Evolutionary conservation across 2,329 filamentous ascomycete species (phyloP), one percentile per base, ranked within the genome.

Genomic region (Alternaria postmessia): DNA sequence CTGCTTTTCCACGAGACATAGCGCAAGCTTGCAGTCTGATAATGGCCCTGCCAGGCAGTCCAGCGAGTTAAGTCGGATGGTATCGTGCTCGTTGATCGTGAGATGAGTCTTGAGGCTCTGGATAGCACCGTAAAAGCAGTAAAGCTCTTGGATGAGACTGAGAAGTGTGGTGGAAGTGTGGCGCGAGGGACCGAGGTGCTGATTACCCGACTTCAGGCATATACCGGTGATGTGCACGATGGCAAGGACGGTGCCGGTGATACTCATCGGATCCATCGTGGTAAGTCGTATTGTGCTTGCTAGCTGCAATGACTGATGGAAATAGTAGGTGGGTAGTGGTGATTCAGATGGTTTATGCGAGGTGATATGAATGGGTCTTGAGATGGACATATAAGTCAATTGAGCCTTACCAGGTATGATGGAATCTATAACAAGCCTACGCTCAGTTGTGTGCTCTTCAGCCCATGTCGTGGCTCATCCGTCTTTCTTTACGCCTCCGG

Each of bases 351-450:
- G n/a, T 8, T 18, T 18, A 8, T 8, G 4, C 18, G 18, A 20
- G 16, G 2, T 39, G n/a, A 18, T 6, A 39, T 39, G 2, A 9
- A 20, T 5, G 5, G 2, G 9, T 39, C 20, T 2, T 39, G 38
- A 9, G n/a, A 20, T 5, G 8, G 0, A 14, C 9, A 20, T 39
- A 5, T 39, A 14, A 11, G 38, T 39, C 11, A 8, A n/a, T 20
- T 8, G n/a, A 18, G 38, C n/a, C 1, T 39, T 39, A 4, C 1
- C n/a, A 39, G 4, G 1, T 6, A 4, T 39, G 4, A 20, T 39
- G 2, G 0, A 4, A 20, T 20, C 8, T 39, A 8, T 4, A 18
- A 0, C 3, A 18, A 39, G 38, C 12, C 4, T 39, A 11, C 0
- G n/a, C 38, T 3, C 4, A 20, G 7, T 20, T 4, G 7, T 20